Evolutionary conservation across 352 stramenopile species (phyloP).

Genomic region (Globisporangium yorkense): DNA sequence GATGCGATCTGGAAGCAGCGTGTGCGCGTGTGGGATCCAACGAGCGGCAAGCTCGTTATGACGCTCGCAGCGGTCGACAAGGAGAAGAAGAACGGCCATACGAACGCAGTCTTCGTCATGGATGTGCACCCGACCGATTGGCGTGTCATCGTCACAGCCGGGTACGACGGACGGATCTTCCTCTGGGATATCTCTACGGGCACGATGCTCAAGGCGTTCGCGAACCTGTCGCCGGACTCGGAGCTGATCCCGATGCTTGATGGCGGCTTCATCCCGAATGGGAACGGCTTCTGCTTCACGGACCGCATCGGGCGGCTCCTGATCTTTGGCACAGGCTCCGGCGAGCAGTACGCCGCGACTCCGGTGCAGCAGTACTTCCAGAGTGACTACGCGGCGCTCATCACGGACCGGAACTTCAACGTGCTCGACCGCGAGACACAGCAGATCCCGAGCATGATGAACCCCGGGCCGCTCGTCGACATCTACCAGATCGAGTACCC

Average conservation of each 20-base stretch:
- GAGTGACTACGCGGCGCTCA: conserved; percentile 86
- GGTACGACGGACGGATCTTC: conserved; percentile 79
- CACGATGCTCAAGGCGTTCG: conserved; percentile 54
- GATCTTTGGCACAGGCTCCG: conserved; percentile 74
- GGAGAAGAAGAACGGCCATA: conserved; percentile 57
- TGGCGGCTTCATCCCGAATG: conserved; percentile 60
- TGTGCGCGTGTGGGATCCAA: conserved; percentile 60
- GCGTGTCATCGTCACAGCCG: conserved; percentile 71
- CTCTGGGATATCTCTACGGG: conserved; percentile 81
- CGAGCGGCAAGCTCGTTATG: conserved; percentile 44
- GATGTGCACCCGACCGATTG: conserved; percentile 69
- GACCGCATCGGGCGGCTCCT: conserved; percentile 76
- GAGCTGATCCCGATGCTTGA: conserved; percentile 72
- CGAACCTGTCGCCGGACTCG: conserved; percentile 46
- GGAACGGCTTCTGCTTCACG: conserved; percentile 70
- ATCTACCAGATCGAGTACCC: conserved; percentile 70
- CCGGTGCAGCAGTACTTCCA: conserved; percentile 87
- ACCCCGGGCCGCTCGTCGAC: conserved; percentile 66
- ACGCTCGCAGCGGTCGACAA: conserved; percentile 52
- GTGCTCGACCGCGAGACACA: conserved; percentile 87
- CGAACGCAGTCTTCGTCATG: conserved; percentile 78
- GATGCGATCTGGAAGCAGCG: conserved; percentile 53
- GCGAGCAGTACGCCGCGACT: conserved; percentile 46
- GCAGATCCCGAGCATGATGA: conserved; percentile 81
- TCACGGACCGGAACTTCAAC: conserved; percentile 86